Evolutionary conservation across 805 yeast species (phyloP), one percentile per base, ranked within the genome.

Genomic region (Teunomyces lycoperdinae): DNA sequence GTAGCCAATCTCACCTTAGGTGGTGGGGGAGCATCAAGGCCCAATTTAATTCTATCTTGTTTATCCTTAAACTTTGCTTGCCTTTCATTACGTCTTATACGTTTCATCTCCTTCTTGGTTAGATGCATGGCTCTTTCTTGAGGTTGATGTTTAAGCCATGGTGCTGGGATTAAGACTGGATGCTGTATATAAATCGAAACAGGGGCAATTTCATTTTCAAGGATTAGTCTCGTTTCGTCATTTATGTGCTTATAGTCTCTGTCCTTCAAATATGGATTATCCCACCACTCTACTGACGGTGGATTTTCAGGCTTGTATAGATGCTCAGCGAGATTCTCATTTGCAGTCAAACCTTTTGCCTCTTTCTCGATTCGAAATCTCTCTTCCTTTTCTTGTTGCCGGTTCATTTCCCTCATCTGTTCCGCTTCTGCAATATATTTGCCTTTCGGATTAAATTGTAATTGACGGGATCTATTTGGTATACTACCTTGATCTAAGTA

Each of bases 281-380:
- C 97, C 97, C 97, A 92, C 96, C 97, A 89, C 63, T 90, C 97
- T 1, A 83, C 65, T 2, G 48, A 51, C 0, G 96, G 96, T 1
- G 91, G 90, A 14, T 50, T 58, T 0, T 58, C 61, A 0, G 69
- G 68, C 45, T 68, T 63, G 57, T 76, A 86, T 7, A 68, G 61
- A 14, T 80, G 77, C 58, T 89, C 96, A 3, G 84, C 85, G 0
- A 75, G 49, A 1, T 59, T 56, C 13, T 68, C 61, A 52, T 85
- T 82, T 0, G 91, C 81, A 5, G 74, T 64, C 5, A 77, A 57
- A 0, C 81, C 81, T 32, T 73, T 66, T 7, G 63, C 59, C 31
- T 58, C 57, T 34, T 68, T 61, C 28, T 70, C 71, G 8, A 11
- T 38, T 10, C 24, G 8, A 10, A 11, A 11, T 2, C 28, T 26